These are phyloP conservation scores for Fraxinus nigra DNA, from an alignment of 305 asterid genomes.

Conservation along the genomic window DNA sequence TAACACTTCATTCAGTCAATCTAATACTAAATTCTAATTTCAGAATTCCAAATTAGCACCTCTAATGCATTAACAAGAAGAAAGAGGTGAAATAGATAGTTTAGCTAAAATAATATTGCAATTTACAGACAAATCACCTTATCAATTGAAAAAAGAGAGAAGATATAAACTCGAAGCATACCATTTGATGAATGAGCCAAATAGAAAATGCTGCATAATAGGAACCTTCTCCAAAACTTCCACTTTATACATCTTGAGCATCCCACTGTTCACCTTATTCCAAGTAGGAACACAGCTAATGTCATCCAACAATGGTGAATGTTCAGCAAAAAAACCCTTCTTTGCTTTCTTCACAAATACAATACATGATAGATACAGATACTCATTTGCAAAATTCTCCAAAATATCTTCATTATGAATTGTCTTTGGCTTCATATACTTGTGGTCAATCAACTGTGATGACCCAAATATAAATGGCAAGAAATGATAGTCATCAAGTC, in stretches of 20 bases:
- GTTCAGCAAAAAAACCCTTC: conserved; percentile 88
- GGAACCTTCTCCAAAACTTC: conserved; percentile 93
- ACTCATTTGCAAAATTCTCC: conserved; percentile 77
- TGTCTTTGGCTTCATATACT: conserved; percentile 91
- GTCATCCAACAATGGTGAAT: conserved; percentile 93
- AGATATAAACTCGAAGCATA: conserved; percentile 32
- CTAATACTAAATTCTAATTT: conserved; percentile 1
- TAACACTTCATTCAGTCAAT: neutral
- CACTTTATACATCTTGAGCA: conserved; percentile 84
- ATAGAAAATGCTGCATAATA: conserved; percentile 89
- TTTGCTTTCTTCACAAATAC: conserved; percentile 77
- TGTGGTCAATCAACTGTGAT: conserved; percentile 84
- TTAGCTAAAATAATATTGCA: neutral
- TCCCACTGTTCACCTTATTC: conserved; percentile 85
- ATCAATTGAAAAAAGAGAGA: conserved; percentile 6
- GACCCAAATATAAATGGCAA: conserved; percentile 85
- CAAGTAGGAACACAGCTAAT: conserved; percentile 86
- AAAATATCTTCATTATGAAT: conserved; percentile 82
- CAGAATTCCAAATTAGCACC: neutral
- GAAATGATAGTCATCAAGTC: conserved; percentile 91
- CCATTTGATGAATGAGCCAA: conserved; percentile 86
- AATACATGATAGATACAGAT: conserved; percentile 73
- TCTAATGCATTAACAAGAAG: neutral
- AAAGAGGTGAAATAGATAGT: neutral
- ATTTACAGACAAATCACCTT: conserved; percentile 7